Evolutionary conservation across 2,329 filamentous ascomycete genomes (phyloP).

Genomic region (Aspergillus fructus): DNA sequence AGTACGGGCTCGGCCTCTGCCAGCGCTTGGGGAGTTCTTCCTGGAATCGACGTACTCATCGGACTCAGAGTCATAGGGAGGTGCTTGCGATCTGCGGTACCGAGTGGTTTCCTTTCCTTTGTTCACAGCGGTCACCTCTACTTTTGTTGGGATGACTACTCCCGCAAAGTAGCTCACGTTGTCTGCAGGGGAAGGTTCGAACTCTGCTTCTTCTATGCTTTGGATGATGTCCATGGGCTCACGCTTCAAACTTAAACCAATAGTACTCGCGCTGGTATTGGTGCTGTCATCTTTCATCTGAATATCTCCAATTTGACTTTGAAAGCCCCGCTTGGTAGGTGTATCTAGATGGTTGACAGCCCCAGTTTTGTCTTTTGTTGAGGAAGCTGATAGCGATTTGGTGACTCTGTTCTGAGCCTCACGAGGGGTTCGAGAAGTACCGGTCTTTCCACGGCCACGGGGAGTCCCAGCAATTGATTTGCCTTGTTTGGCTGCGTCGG

Average conservation of each 20-base stretch:
- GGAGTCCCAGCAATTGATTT: constrained; percentile 10
- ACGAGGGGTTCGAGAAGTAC: constrained; percentile 9
- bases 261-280: no score
- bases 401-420: constrained; percentile 16
- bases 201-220: not conserved
- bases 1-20: not conserved
- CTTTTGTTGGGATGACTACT: not conserved
- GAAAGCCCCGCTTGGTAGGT: no score
- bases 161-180: not conserved
- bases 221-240: not conserved
- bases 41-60: not conserved
- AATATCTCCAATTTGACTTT: no score
- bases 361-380: not conserved
- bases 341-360: no score
- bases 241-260: no score
- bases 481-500: constrained; percentile 18
- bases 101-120: not conserved
- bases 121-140: not conserved
- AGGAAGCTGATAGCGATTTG: constrained; percentile 13
- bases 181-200: not conserved
- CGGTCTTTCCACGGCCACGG: constrained; percentile 2
- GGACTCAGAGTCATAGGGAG: not conserved
- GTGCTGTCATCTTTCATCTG: no score
- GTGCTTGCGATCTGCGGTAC: not conserved
- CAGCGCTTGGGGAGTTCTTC: not conserved